Percentiles rank a stretch among this genome's conserved stretches.
These are phyloP conservation scores for Vicia sativa DNA, from an alignment of 306 rosid genomes.

Conservation along the genomic window DNA sequence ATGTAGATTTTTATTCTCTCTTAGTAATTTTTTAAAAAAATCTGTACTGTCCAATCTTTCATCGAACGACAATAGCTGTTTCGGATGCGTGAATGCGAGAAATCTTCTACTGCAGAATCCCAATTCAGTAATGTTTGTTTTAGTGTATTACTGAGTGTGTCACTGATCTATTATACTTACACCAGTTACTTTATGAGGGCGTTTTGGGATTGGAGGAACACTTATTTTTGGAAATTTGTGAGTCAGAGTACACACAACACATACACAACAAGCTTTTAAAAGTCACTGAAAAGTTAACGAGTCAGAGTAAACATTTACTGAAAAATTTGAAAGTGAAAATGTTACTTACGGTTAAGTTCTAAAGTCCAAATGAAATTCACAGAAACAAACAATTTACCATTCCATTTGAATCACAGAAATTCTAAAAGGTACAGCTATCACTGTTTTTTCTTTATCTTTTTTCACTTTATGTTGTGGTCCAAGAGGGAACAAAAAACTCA, in stretches of 20 bases:
- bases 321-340: conserved; percentile 33
- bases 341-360: conserved; percentile 35
- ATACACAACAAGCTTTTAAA: too few relatives aligned
- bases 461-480: conserved; percentile 45
- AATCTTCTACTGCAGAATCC: too few relatives aligned
- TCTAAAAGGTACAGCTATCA: conserved; percentile 40
- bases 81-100: too few relatives aligned
- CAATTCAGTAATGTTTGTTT: too few relatives aligned
- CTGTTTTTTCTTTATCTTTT: conserved; percentile 29
- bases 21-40: too few relatives aligned
- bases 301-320: too few relatives aligned
- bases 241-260: background rate
- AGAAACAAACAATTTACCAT: conserved; percentile 37
- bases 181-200: conserved; percentile 11
- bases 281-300: too few relatives aligned
- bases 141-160: conserved; percentile 15
- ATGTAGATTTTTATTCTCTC: too few relatives aligned
- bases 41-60: too few relatives aligned
- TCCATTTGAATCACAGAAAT: conserved; percentile 39
- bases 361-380: conserved; percentile 40
- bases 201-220: conserved; percentile 25
- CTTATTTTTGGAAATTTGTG: conserved; percentile 20
- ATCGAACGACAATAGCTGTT: too few relatives aligned
- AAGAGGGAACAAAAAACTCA: conserved; percentile 37
- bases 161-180: background rate